Conservation (phyloP, 108 stramenopile genomes). For the Pseudonitzschia multiseries region DNA sequence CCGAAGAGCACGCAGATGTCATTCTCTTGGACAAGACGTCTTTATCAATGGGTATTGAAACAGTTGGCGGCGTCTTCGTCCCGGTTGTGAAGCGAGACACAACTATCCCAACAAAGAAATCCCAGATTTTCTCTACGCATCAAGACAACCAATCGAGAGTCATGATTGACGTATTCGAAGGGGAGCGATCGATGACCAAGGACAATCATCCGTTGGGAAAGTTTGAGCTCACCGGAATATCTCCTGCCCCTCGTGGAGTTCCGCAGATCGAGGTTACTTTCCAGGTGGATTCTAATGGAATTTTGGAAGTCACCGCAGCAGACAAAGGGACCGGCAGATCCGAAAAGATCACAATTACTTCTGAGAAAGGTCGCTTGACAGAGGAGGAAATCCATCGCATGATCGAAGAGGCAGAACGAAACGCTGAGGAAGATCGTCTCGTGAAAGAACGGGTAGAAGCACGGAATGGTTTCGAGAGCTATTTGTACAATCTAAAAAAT, state of each 20-base stretch:
- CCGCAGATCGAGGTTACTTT: constrained; percentile 97
- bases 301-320: constrained; percentile 91
- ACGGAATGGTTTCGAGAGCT: constrained; percentile 90
- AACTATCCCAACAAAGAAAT: constrained; percentile 89
- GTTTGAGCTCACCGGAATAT: constrained; percentile 94
- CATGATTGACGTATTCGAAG: constrained; percentile 94
- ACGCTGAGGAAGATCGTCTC: constrained; percentile 86
- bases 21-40: constrained; percentile 94
- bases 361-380: constrained; percentile 93
- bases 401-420: constrained; percentile 92
- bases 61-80: constrained; percentile 91
- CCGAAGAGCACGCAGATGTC: constrained; percentile 56
- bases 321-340: constrained; percentile 93
- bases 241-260: constrained; percentile 92
- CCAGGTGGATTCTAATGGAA: constrained; percentile 95
- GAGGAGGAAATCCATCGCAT: constrained; percentile 96
- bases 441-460: constrained; percentile 86
- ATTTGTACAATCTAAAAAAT: constrained; percentile 91
- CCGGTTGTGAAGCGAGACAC: constrained; percentile 84
- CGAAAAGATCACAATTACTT: constrained; percentile 95
- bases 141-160: constrained; percentile 93
- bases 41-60: constrained; percentile 91
- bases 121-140: constrained; percentile 89
- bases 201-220: constrained; percentile 94
- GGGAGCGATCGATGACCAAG: constrained; percentile 95